Evolutionary conservation across 345 rosid species (phyloP).

Genomic region (Schrenkiella parvula): DNA sequence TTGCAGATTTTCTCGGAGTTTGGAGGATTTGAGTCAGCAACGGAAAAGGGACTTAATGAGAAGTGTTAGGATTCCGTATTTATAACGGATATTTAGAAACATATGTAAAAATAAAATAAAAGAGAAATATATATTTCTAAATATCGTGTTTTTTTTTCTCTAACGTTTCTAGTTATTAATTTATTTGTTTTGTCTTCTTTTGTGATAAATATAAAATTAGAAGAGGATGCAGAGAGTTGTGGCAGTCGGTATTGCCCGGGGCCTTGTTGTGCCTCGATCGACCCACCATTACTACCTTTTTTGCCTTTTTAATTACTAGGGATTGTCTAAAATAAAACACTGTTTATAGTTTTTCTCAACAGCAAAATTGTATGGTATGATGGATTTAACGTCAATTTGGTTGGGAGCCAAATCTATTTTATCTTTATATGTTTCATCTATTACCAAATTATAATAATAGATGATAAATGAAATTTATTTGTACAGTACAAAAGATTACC

Average conservation of each 20-base stretch:
- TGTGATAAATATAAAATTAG: conserved; percentile 5
- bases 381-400: no score
- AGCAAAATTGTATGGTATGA: no score
- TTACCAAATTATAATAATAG: no score
- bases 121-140: background rate
- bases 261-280: conserved; percentile 44
- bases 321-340: conserved; percentile 24
- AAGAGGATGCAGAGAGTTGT: conserved; percentile 39
- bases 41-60: background rate
- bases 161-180: background rate
- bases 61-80: conserved; percentile 32
- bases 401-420: no score
- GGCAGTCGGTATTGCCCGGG: conserved; percentile 61
- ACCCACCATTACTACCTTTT: conserved; percentile 39
- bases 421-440: no score
- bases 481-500: no score
- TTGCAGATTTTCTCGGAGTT: conserved; percentile 18
- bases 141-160: background rate
- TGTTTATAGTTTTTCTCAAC: no score
- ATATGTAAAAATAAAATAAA: background rate
- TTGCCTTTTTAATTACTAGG: background rate
- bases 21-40: conserved; percentile 20
- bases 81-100: conserved; percentile 39
- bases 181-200: conserved; percentile 3
- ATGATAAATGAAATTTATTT: no score